Percentiles rank a stretch among this genome's conserved stretches.
These are phyloP conservation scores for Heliocybe sulcata DNA, from an alignment of 1,284 basidiomycete species.

Conservation along the genomic window DNA sequence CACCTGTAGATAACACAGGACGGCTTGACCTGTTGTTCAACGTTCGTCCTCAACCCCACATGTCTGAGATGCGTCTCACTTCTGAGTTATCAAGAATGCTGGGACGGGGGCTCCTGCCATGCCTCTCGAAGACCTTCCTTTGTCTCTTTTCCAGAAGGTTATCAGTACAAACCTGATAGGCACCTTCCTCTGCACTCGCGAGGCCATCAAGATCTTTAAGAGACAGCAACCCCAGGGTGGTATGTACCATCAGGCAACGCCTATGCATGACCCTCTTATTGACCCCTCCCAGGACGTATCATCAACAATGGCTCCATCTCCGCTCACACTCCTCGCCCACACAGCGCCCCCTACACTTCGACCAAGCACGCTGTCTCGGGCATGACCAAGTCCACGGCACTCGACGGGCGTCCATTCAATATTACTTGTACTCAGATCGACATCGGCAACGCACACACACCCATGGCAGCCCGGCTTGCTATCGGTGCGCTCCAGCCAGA, in stretches of 20 bases:
- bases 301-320: conserved; percentile 83
- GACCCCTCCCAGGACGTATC: conserved; percentile 46
- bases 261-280: background rate
- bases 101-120: conserved; percentile 45
- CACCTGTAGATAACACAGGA: conserved; percentile 31
- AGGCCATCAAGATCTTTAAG: conserved; percentile 73
- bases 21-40: conserved; percentile 78
- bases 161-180: conserved; percentile 68
- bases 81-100: conserved; percentile 41
- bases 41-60: conserved; percentile 30
- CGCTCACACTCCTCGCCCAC: conserved; percentile 66
- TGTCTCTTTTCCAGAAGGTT: conserved; percentile 56
- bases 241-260: conserved; percentile 13
- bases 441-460: conserved; percentile 27
- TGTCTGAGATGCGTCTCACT: conserved; percentile 1
- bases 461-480: conserved; percentile 36
- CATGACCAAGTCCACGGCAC: conserved; percentile 64
- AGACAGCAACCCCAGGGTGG: conserved; percentile 66
- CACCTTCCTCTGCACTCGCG: conserved; percentile 71
- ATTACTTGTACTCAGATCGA: conserved; percentile 80
- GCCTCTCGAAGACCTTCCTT: conserved; percentile 57
- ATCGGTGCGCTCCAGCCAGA: conserved; percentile 54
- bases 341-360: conserved; percentile 60
- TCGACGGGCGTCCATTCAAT: conserved; percentile 68
- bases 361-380: conserved; percentile 78